A percentile compares a stretch with the other conserved stretches of the same genome.
Conservation (phyloP, 371 early-diverging fungal genomes). For the Rhizomucor pusillus region DNA sequence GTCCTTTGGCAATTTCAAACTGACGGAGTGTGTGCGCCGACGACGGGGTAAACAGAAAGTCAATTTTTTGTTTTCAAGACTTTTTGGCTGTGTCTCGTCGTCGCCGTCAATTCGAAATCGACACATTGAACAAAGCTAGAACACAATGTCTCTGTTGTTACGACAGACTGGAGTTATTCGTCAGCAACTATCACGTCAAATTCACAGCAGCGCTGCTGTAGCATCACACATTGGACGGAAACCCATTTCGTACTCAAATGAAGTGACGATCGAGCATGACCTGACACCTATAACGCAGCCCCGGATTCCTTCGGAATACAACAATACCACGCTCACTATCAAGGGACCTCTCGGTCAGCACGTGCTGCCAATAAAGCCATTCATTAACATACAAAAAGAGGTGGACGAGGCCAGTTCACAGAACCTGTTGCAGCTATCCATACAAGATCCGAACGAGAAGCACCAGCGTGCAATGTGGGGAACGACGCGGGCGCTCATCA, state of each 20-base stretch:
- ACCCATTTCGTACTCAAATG: slow-evolving; percentile 62
- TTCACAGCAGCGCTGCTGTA: too few species aligned
- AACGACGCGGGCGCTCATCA: slow-evolving; percentile 86
- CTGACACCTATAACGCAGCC: slow-evolving; percentile 52
- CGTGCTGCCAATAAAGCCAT: slow-evolving; percentile 76
- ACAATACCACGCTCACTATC: slow-evolving; percentile 68
- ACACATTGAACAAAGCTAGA: not conserved
- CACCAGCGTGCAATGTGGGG: slow-evolving; percentile 95
- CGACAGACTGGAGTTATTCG: slow-evolving; percentile 1
- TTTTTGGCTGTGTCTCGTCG: too few species aligned
- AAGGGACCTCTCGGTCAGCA: slow-evolving; percentile 84
- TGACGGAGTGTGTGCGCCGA: too few species aligned
- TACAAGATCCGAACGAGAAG: slow-evolving; percentile 60
- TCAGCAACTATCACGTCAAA: too few species aligned
- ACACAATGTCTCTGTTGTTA: not conserved
- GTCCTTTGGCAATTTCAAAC: too few species aligned
- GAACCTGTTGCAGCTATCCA: slow-evolving; percentile 53
- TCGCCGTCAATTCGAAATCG: too few species aligned
- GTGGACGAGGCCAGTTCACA: slow-evolving; percentile 46
- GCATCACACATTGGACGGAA: slow-evolving; percentile 74
- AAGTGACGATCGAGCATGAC: slow-evolving; percentile 63
- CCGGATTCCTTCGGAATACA: slow-evolving; percentile 60
- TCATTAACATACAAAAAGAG: slow-evolving; percentile 59
- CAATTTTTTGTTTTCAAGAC: too few species aligned
- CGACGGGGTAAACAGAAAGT: too few species aligned